Percentiles rank a stretch among this genome's conserved stretches.
Evolutionary conservation across 2,329 filamentous ascomycete genomes (phyloP).

Genomic region (Aaosphaeria arxii): DNA sequence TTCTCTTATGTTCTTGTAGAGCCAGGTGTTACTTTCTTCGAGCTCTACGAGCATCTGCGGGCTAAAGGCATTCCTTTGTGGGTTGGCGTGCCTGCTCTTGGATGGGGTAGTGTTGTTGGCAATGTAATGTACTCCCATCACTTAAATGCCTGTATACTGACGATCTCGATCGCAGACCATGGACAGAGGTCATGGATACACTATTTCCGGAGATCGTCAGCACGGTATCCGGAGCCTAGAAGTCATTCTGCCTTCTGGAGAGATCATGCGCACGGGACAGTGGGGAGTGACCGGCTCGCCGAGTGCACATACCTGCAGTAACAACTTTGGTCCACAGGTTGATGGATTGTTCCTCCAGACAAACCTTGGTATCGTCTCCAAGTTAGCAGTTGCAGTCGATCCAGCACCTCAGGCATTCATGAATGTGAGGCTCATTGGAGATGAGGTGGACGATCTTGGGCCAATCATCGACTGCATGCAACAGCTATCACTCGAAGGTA

Average conservation of each 20-base stretch:
- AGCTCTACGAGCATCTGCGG: neutral
- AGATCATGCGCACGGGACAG: neutral
- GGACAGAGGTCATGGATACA: neutral
- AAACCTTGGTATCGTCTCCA: neutral
- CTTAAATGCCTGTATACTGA: neutral
- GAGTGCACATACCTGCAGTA: neutral
- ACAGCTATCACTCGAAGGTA: neutral
- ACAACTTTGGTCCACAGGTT: neutral
- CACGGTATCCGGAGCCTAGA: neutral
- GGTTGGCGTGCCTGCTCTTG: neutral
- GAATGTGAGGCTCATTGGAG: neutral
- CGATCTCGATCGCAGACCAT: neutral
- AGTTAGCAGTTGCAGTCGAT: neutral
- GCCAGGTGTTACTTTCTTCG: neutral
- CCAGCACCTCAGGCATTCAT: neutral
- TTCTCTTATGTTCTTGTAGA: neutral
- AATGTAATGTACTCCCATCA: neutral
- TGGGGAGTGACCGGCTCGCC: neutral
- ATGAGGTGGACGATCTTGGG: neutral
- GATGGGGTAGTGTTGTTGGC: neutral
- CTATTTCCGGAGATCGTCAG: neutral
- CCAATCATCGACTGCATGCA: neutral
- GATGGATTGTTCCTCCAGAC: neutral
- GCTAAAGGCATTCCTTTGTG: neutral
- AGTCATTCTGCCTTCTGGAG: neutral